Evolutionary conservation across 805 yeast genomes (phyloP), one percentile per base, ranked within the genome.

Genomic region (Nakazawaea ambrosiae): DNA sequence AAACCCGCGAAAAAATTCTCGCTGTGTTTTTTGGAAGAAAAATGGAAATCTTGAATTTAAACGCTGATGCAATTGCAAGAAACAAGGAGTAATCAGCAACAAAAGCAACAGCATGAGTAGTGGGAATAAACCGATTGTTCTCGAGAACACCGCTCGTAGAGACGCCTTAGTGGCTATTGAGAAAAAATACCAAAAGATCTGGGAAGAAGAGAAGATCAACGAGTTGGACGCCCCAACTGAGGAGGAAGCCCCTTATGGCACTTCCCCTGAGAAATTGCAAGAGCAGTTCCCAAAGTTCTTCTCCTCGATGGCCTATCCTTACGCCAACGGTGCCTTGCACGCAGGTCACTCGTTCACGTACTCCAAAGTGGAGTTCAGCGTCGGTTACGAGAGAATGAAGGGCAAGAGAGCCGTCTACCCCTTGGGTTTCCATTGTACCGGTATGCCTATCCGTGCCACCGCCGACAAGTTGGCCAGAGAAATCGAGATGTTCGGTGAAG

Each of bases 391-490:
- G 68, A 79, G 97, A 65, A 83, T 92, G 90, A 73, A 73, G 54
- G 97, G 97, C 48, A 86, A 82, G 63, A 75, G 83, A 51, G 96
- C 96, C 26, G 67, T 89, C 44, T 92, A 86, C 66, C 97, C 98
- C 36, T 72, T 92, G 41, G 98, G 98, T 34, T 92, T 90, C 81
- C 98, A 92, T 65, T 92, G 98, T 74, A 92, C 98, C 25, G 98
- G 98, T 71, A 83, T 92, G 96, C 97, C 98, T 38, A 92, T 92
- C 59, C 72, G 78, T 57, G 90, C 97, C 20, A 75, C 96, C 53
- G 97, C 98, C 34, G 98, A 90, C 65, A 90, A 92, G 65, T 73
- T 92, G 55, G 77, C 76, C 55, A 79, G 98, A 60, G 98, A 92
- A 68, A 70, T 89, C 42, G 97, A 92, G 65, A 60, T 75, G 59